Evolutionary conservation across 1,284 basidiomycete species (phyloP), one percentile per base, ranked within the genome.

Genomic region (Mixia osmundae): DNA sequence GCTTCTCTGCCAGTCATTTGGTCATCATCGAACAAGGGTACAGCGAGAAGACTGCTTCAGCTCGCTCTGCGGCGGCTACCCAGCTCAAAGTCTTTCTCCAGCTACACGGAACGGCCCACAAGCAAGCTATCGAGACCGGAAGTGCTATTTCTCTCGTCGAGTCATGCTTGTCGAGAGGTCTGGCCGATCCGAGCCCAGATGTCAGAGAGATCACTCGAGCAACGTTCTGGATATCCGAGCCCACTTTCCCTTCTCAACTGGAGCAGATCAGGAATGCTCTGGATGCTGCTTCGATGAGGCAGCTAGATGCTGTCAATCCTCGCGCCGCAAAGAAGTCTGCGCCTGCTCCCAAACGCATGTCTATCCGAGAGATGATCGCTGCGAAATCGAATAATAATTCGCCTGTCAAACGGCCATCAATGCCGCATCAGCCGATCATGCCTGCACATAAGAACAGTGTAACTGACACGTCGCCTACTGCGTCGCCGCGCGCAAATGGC

Each of bases 161-260:
- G 43, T 74, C 71, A 45, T 61, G 64, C 6, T 48, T 94, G 25
- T 71, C 67, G 53, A 77, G 71, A 47, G 67, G 68, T 3, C 55
- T 97, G 21, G 61, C 54, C 1, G 91, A 99, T 54, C 58, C 71
- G 2, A 94, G 78, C 54, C 71, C 76, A 11, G 63, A 64, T 30
- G 83, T 87, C 10, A 65, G 74, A 38, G 78, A 83, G 47, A 65
- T 60, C 30, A 71, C 72, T 2, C 69, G 91, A 18, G 54, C 61
- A 3, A 61, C 67, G 3, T 99, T 78, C 56, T 94, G 83, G 82
- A 60, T 61, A 18, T 83, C 80, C 48, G 63, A 82, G 35, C 54
- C 55, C 3, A 57, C 78, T 7, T 95, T 82, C 80, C 65, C 66
- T 21, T 68, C 71, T 16, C 63, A 67, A 38, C 82, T 68, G 12